Evolutionary conservation across 1,139 yeast species (phyloP), one percentile per base, ranked within the genome.

Genomic region (Debaryomyces nepalensis): DNA sequence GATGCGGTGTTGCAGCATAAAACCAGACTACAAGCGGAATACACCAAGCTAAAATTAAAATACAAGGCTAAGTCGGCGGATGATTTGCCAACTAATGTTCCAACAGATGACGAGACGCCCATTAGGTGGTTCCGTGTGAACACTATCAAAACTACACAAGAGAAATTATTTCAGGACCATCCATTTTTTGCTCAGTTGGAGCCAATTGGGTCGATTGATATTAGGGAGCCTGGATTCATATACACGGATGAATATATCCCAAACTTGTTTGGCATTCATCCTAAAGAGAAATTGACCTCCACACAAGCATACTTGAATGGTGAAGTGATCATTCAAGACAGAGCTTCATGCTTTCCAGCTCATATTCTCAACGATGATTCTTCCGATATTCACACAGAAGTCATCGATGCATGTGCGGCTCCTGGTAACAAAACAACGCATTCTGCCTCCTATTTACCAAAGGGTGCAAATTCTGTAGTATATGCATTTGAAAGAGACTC

Each of bases 341-440:
- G 99, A 38, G 97, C 98, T 0, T 90, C 97, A 3, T 93, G 99
- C 61, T 89, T 93, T 58, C 99, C 99, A 0, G 97, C 96, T 0
- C 83, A 82, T 45, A 90, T 95, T 19, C 66, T 93, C 40, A 72
- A 79, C 48, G 51, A 57, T 38, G 69, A 67, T 42, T 85, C 90
- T 0, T 48, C 58, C 0, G 71, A 77, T 10, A 75, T 76, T 4
- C 76, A 70, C 36, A 80, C 75, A 44, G 66, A 73, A 37, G 79
- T 90, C 5, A 87, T 93, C 33, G 99, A 93, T 65, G 87, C 97
- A 0, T 91, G 98, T 66, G 90, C 99, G 2, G 99, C 99, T 0
- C 99, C 99, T 1, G 99, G 99, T 5, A 93, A 93, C 64, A 95
- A 93, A 61, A 93, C 99, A 0, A 88, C 98, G 0, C 98, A 91